Base-by-base conservation (phyloP, 306 rosid genomes). In the Herpetospermum pedunculosum region DNA sequence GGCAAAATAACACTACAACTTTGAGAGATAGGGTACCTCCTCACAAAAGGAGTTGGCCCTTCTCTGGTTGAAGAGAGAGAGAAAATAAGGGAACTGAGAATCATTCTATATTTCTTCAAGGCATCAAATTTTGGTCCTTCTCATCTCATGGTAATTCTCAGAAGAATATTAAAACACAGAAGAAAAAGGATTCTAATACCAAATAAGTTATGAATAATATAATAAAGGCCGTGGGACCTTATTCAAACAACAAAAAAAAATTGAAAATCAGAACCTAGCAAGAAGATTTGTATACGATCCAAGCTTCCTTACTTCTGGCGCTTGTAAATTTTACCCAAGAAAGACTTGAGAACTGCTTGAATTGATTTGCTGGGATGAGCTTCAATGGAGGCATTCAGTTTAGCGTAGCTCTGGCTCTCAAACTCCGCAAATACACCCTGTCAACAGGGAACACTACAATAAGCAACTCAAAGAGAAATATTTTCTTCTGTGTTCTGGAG, bases 301-400 rank as follows among this genome's bases (percentile, higher is more conserved):
- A 55, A 55, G 63, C 63, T 49, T 55, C 6, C 53, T 70, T 25
- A 94, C 79, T 91, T 95, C 80, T 84, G 87, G 85, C 99, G 86
- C 92, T 85, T 88, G 90, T 91, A 95, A 50, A 95, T 91, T 79
- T 95, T 92, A 44, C 80, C 92, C 92, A 95, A 83, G 87, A 95
- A 91, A 26, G 92, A 91, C 79, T 89, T 88, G 84, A 91, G 79
- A 52, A 92, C 96, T 1, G 88, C 97, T 69, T 89, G 97, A 37
- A 95, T 91, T 19, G 92, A 86, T 72, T 80, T 78, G 76, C 85
- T 88, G 10, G 96, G 87, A 76, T 92, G 96, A 78, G 88, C 89
- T 85, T 95, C 96, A 69, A 95, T 95, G 59, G 90, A 85, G 23
- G 76, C 53, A 26, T 80, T 83, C 64, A 95, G 83, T 75, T 85